Conservation (phyloP, 768 basidiomycete species). For the Sistotremastrum suecicum region DNA sequence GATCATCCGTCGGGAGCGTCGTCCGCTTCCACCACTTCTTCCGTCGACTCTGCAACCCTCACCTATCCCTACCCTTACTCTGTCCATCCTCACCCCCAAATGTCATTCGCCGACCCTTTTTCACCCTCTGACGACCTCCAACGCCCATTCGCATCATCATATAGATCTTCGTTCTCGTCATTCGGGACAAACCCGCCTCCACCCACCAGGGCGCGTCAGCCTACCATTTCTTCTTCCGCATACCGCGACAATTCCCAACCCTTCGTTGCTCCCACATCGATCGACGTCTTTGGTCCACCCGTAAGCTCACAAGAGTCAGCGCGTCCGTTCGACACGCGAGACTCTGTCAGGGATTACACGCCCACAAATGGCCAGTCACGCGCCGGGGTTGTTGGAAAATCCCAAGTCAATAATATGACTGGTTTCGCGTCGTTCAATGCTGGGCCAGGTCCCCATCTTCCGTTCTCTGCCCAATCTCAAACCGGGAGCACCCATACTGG, state of each 20-base stretch:
- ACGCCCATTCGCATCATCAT: constrained; percentile 15
- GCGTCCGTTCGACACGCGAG: neutral
- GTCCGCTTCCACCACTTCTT: constrained; percentile 38
- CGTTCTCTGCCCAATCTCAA: constrained; percentile 5
- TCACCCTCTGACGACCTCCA: neutral
- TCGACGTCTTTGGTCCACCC: constrained; percentile 5
- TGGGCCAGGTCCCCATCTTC: constrained; percentile 40
- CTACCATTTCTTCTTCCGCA: neutral
- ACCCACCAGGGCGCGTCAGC: neutral
- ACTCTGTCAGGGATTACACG: neutral
- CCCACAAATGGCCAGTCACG: neutral
- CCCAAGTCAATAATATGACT: neutral
- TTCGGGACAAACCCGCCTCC: constrained; percentile 14
- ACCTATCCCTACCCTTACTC: constrained; percentile 33
- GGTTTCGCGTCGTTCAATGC: constrained; percentile 5
- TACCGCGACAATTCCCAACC: constrained; percentile 1
- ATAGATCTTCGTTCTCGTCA: constrained; percentile 20
- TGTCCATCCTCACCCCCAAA: constrained; percentile 39
- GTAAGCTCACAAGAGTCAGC: neutral
- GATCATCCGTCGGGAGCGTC: constrained; percentile 32
- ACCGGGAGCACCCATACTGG: constrained; percentile 10
- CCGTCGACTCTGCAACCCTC: constrained; percentile 37
- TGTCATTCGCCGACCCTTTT: constrained; percentile 18
- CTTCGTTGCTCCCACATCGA: constrained; percentile 1
- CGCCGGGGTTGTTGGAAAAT: neutral